A percentile compares a stretch with the other conserved stretches of the same genome.
phyloP scores from a whole-genome alignment of 176 grass and related monocot species.

The Miscanthus lutarioriparius region DNA sequence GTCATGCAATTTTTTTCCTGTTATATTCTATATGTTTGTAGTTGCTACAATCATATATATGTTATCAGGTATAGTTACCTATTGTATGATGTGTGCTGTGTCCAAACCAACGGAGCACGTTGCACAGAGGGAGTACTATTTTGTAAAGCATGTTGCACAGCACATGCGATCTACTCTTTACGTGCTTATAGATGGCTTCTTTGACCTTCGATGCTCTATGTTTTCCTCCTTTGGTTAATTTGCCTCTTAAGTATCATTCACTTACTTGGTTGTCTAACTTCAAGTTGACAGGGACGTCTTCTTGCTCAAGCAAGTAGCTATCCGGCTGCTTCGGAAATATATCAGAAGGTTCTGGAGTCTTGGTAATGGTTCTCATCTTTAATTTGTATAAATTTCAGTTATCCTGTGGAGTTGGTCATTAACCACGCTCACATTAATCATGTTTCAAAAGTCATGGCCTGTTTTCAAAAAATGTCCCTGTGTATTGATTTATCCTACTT shows the following conservation, averaged over 20 bases:
- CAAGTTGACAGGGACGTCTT: slow-evolving; percentile 97
- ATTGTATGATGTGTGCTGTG: neutral
- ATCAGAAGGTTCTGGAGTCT: slow-evolving; percentile 75
- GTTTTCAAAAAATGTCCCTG: neutral
- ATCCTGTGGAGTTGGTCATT: slow-evolving; percentile 3
- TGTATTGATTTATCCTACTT: slow-evolving; percentile 2
- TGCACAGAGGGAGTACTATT: neutral
- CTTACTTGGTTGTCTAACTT: slow-evolving; percentile 67
- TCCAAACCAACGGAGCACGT: neutral
- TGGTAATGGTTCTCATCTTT: slow-evolving; percentile 56
- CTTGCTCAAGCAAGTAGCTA: slow-evolving; percentile 78
- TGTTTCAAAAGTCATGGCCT: neutral
- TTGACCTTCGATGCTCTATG: neutral
- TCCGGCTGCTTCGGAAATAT: slow-evolving; percentile 69
- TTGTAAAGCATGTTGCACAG: slow-evolving; percentile 5
- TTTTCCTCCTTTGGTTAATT: neutral
- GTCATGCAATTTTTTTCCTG: neutral
- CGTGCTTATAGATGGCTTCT: neutral
- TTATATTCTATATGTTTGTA: neutral
- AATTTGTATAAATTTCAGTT: slow-evolving; percentile 17
- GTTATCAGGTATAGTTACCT: neutral
- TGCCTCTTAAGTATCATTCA: slow-evolving; percentile 31
- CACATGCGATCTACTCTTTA: neutral
- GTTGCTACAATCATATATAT: neutral
- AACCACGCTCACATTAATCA: neutral